Base-by-base conservation (phyloP, 805 yeast species). In the Kodamaea sagamina region DNA sequence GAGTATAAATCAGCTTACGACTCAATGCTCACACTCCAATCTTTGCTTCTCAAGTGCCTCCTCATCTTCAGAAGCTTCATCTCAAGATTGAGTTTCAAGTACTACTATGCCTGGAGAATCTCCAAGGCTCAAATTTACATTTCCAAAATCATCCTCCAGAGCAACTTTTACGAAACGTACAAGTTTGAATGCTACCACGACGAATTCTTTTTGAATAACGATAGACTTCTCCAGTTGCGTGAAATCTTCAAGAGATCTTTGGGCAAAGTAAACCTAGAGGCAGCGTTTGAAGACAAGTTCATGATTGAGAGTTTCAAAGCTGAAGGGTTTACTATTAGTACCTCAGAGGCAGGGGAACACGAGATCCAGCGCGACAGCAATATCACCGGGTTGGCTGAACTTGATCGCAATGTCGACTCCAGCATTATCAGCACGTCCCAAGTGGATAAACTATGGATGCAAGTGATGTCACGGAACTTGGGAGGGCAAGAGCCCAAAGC, bases 51-150 rank as follows among this genome's bases (percentile, higher is more conserved):
- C 2, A 32, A 15, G 6, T 32, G 44, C 9, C 24, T 34, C 8
- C 22, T 18, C 22, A 31, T 44, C 4, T 46, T 45, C 38, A 25
- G 45, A 16, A 44, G 42, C 4, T 42, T 43, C 21, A 22, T 49
- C 16, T 26, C 63, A 13, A 67, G 69, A 29, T 61, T 84, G 26
- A 78, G 86, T 15, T 68, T 65, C 18, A 71, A 79, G 48, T 84
- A 82, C 55, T 80, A 79, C 45, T 82, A 81, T 55, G 85, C 89
- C 2, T 81, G 83, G 81, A 75, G 85, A 61, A 72, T 84, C 56
- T 70, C 78, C 27, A 82, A 81, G 52, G 82, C 86, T 0, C 78
- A 76, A 40, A 58, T 58, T 4, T 71, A 65, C 35, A 52, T 80
- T 15, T 49, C 72, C 9, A 63, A 41, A 27, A 36, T 35, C 15